Base-by-base conservation (phyloP, 2,329 filamentous ascomycete species). In the Neurospora sp. region DNA sequence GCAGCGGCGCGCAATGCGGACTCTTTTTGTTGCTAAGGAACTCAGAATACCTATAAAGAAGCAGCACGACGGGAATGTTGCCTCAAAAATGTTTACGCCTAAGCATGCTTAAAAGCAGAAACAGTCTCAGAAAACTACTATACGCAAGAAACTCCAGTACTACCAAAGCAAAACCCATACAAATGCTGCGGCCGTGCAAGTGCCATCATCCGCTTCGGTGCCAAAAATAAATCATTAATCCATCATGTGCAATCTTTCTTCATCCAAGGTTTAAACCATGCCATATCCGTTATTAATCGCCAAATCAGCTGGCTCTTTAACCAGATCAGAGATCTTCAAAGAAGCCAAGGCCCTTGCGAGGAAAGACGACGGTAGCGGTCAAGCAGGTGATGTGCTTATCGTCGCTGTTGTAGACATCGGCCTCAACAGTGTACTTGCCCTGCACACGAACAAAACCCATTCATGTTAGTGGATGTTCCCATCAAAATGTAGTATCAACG, bases 351-450 rank as follows among this genome's bases (percentile, higher is more conserved):
- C 67, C 46, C 62, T 73, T 79, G 74, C 80, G 79, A 69, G 80
- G 82, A 78, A 96, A 95, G 66, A 81, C 78, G 71, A 96, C 88
- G 7, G 84, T 86, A 28, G 93, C 93, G 70, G 90, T 90, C 77
- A 99, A 85, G 82, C 96, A 99, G 71, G 94, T 97, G 73, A 99
- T 91, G 78, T 89, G 89, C 73, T 89, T 84, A 70, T 87, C 84
- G 68, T 96, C 89, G 72, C 84, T 85, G 74, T 88, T 93, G 81
- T 88, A 91, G 67, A 96, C 95, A 78, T 98, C 92, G 58, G 95
- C 96, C 46, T 90, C 82, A 42, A 99, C 96, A 19, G 87, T 91
- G 86, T 97, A 99, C 78, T 89, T 94, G 78, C 94, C 96, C 93
- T 96, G 73, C 58, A 66, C 46, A 68, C 3, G 11, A 52, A 15